Conservation (phyloP, 768 basidiomycete genomes). For the Pilatotrama ljubarskyi region DNA sequence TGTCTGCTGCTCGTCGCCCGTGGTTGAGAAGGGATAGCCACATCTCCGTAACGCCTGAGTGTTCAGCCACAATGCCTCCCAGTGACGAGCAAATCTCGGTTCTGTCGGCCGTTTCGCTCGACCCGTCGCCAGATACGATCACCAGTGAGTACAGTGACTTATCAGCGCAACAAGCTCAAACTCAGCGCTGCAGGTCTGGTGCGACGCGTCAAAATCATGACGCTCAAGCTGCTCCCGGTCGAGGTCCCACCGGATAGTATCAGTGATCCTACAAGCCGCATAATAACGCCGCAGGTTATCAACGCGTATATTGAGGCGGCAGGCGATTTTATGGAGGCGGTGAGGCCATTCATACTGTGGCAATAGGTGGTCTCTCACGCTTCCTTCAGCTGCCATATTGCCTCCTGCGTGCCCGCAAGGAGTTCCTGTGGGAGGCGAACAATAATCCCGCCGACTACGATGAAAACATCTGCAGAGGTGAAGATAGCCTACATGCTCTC, state of each 20-base stretch:
- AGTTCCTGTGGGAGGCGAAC: slow-evolving; percentile 82
- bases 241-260: slow-evolving; percentile 71
- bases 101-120: slow-evolving; percentile 24
- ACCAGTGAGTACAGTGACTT: slow-evolving; percentile 54
- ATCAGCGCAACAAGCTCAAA: not conserved
- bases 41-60: not conserved
- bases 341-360: slow-evolving; percentile 38
- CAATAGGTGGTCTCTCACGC: not conserved
- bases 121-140: slow-evolving; percentile 68
- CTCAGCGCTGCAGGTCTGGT: slow-evolving; percentile 61
- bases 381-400: slow-evolving; percentile 71
- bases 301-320: slow-evolving; percentile 75
- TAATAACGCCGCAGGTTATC: slow-evolving; percentile 82
- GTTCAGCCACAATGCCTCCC: slow-evolving; percentile 1
- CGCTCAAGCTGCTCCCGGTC: slow-evolving; percentile 72
- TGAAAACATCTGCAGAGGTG: slow-evolving; percentile 83
- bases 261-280: slow-evolving; percentile 74
- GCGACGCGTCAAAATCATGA: slow-evolving; percentile 75
- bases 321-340: slow-evolving; percentile 86
- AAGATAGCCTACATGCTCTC: too few species aligned
- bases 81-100: slow-evolving; percentile 39
- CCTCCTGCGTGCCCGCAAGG: slow-evolving; percentile 71
- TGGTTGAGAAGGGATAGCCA: too few species aligned
- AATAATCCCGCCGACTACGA: slow-evolving; percentile 83
- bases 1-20: not conserved